These are phyloP conservation scores for Verticillium zaregamsianum DNA, from an alignment of 2,329 filamentous ascomycete genomes.

Conservation along the genomic window DNA sequence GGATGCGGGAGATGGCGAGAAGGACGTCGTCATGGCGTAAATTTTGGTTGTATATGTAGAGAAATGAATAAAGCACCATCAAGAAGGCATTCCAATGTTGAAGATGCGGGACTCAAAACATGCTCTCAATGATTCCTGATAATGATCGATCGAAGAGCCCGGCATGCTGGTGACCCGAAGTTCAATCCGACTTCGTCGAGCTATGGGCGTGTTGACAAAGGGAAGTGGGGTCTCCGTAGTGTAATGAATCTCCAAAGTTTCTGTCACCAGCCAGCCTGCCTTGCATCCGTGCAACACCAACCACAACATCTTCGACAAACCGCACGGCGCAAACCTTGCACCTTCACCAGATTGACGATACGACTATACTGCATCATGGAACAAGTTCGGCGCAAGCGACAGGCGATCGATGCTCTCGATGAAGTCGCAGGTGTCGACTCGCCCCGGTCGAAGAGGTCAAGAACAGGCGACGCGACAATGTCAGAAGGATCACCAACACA, in stretches of 20 bases:
- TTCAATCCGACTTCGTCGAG: background rate
- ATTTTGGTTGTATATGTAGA: background rate
- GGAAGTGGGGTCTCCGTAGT: background rate
- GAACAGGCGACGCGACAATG: slow-evolving; percentile 37
- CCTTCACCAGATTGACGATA: background rate
- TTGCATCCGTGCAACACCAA: background rate
- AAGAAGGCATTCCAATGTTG: background rate
- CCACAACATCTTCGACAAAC: background rate
- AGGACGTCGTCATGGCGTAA: slow-evolving; percentile 35
- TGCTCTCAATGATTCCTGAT: background rate
- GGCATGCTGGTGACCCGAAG: background rate
- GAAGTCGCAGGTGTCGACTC: slow-evolving; percentile 50
- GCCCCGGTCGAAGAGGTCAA: slow-evolving; percentile 55
- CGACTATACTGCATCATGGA: slow-evolving; percentile 2
- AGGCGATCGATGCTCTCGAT: slow-evolving; percentile 57
- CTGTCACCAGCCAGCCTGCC: background rate
- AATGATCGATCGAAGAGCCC: background rate
- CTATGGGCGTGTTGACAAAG: background rate
- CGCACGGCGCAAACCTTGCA: background rate
- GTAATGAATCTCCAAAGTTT: background rate
- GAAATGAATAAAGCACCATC: background rate
- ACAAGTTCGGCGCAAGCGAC: slow-evolving; percentile 43
- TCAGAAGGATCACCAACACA: slow-evolving; percentile 23
- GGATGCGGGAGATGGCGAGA: slow-evolving; percentile 31
- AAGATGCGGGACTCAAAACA: background rate